Percentiles rank a stretch among this genome's conserved stretches.
These are phyloP conservation scores for Misopates orontium DNA, from an alignment of 257 asterid genomes.

Conservation along the genomic window DNA sequence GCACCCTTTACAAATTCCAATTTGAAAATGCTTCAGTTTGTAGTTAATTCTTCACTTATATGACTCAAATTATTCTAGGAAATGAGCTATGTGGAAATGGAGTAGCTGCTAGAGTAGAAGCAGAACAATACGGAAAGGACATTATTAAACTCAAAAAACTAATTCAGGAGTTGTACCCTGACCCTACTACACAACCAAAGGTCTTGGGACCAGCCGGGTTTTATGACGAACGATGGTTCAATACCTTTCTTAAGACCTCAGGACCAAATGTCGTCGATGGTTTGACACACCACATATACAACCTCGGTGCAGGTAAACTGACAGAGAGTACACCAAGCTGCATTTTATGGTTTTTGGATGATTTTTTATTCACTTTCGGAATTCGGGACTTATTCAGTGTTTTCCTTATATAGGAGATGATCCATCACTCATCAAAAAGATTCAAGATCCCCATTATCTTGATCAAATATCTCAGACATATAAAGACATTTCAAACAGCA, in stretches of 20 bases:
- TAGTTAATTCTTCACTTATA: background rate
- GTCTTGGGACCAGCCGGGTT: constrained; percentile 82
- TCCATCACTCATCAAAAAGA: constrained; percentile 49
- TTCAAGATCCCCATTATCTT: constrained; percentile 68
- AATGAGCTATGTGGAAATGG: constrained; percentile 77
- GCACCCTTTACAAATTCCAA: background rate
- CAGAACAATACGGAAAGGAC: constrained; percentile 75
- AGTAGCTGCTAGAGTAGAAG: constrained; percentile 51
- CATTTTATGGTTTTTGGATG: background rate
- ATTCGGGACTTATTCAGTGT: background rate
- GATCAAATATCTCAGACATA: constrained; percentile 47
- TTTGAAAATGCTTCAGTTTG: background rate
- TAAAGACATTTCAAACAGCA: constrained; percentile 38
- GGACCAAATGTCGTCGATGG: constrained; percentile 70
- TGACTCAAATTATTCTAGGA: constrained; percentile 40
- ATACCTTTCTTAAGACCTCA: constrained; percentile 42
- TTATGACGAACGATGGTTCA: constrained; percentile 65
- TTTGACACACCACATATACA: constrained; percentile 81
- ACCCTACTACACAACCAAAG: constrained; percentile 45
- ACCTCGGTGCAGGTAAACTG: constrained; percentile 69
- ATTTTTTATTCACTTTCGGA: background rate
- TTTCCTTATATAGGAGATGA: constrained; percentile 49
- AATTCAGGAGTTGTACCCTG: constrained; percentile 46
- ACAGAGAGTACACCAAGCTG: background rate
- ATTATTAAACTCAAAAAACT: constrained; percentile 44